Percentiles rank a stretch among this genome's conserved stretches.
Conservation (phyloP, 768 basidiomycete genomes). For the Gloeopeniophorella convolvens region DNA sequence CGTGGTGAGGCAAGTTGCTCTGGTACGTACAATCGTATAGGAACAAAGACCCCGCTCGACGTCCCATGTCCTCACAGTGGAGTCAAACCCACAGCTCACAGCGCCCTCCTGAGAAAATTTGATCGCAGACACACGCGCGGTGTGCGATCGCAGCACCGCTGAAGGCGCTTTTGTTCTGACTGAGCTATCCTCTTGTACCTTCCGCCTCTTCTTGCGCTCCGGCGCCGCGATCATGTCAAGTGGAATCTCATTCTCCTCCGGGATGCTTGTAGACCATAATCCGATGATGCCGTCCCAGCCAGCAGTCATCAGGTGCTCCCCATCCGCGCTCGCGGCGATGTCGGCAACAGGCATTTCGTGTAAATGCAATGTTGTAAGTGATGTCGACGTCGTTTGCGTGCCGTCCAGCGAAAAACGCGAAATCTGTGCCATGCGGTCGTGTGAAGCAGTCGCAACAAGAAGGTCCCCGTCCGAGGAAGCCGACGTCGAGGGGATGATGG, state of each 20-base stretch:
- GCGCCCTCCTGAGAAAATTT: constrained; percentile 49
- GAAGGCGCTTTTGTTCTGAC: constrained; percentile 54
- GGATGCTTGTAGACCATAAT: constrained; percentile 65
- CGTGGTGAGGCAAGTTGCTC: background rate
- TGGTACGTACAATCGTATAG: constrained; percentile 54
- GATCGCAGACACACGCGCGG: constrained; percentile 70
- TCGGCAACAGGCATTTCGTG: constrained; percentile 80
- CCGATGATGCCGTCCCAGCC: constrained; percentile 88
- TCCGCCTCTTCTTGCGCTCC: constrained; percentile 53
- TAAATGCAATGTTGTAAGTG: constrained; percentile 68
- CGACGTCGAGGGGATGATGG: constrained; percentile 38
- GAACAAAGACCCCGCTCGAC: constrained; percentile 67
- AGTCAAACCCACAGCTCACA: constrained; percentile 83
- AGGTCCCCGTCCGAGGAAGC: constrained; percentile 28
- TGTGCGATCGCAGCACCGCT: constrained; percentile 76
- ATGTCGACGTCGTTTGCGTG: constrained; percentile 6
- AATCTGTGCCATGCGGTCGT: constrained; percentile 69
- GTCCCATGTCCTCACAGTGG: constrained; percentile 87
- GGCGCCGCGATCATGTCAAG: constrained; percentile 27
- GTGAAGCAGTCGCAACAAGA: constrained; percentile 63
- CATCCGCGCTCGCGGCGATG: constrained; percentile 47
- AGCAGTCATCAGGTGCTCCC: constrained; percentile 67
- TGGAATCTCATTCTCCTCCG: constrained; percentile 55
- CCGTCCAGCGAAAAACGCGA: constrained; percentile 28
- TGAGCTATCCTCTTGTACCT: constrained; percentile 32